Base-by-base conservation (phyloP, 202 grass and related monocot species). In the Zoysia matrella region DNA sequence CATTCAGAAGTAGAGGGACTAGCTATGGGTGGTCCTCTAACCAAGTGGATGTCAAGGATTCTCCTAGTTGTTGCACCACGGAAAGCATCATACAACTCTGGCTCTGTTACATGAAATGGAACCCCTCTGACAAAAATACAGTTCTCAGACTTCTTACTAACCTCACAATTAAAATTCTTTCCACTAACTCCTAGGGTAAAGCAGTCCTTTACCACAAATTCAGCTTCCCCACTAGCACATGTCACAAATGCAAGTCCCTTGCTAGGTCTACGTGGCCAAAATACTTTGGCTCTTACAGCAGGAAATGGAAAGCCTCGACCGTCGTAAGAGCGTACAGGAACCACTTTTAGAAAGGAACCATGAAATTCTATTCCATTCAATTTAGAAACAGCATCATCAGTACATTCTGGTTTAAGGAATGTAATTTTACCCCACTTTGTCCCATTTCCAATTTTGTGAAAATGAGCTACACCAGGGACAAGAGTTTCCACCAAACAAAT, bases 401-500 rank as follows among this genome's bases (percentile, higher is more conserved):
- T 89, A 72, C 72, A 69, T 62, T 93, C 86, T 67, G 95, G 95
- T 73, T 74, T 91, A 63, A 91, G 82, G 81, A 98, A 98, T 65
- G 90, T 95, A 53, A 98, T 71, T 68, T 88, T 87, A n/a, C 92
- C 95, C 92, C 92, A 98, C 74, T 93, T 95, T 10, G 54, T 87
- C 83, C 73, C 80, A 78, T 95, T 87, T 3, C 60, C 60, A 10
- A 63, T 63, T 60, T 87, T 93, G 60, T 93, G 81, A 81, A 88
- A 83, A 71, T 78, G 91, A 81, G 64, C 87, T 45, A 98, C 77
- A 77, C 92, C 85, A 61, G 76, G 73, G 45, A 78, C 86, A 54
- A 52, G 65, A 75, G 85, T 79, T 62, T 98, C 83, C 61, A 98
- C 83, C 70, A 95, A 88, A 67, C 65, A 60, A 86, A 91, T 71